Evolutionary conservation across 2,329 filamentous ascomycete genomes (phyloP).

Genomic region (Exophiala sideris): DNA sequence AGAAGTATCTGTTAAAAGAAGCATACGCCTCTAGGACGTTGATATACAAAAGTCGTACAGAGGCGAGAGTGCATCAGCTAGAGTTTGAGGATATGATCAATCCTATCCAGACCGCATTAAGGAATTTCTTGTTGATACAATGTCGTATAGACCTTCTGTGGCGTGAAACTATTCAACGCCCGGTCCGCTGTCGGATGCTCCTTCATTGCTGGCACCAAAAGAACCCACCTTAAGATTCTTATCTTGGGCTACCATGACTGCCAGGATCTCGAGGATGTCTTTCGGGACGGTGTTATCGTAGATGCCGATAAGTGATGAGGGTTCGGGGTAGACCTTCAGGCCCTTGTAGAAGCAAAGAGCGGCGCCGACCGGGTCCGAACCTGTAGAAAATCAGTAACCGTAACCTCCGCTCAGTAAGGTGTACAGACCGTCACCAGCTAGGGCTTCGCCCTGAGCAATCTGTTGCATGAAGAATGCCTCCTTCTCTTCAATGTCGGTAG

Average conservation of each 20-base stretch:
- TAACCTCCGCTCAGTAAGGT: background rate
- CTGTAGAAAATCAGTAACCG: constrained; percentile 30
- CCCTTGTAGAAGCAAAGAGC: constrained; percentile 97
- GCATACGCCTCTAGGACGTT: background rate
- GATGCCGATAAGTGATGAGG: constrained; percentile 86
- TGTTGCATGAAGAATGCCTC: constrained; percentile 97
- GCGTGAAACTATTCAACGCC: constrained; percentile 25
- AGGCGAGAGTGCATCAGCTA: constrained; percentile 22
- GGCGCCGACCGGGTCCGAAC: constrained; percentile 63
- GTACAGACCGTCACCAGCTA: constrained; percentile 73
- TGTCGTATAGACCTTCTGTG: background rate
- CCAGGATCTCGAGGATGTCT: constrained; percentile 92
- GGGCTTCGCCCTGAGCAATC: constrained; percentile 80
- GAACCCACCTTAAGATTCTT: constrained; percentile 62
- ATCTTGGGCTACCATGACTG: constrained; percentile 96
- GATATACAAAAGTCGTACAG: constrained; percentile 26
- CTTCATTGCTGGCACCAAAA: constrained; percentile 26
- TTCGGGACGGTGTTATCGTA: constrained; percentile 99
- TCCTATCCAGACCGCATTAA: background rate
- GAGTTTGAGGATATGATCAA: background rate
- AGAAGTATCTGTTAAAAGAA: constrained; percentile 6
- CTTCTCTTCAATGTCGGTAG: constrained; percentile 82
- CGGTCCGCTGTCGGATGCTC: constrained; percentile 24
- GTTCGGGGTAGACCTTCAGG: constrained; percentile 95
- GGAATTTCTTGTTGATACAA: constrained; percentile 18